Evolutionary conservation across 1,284 basidiomycete species (phyloP).

Genomic region (Xanthoconium separans): DNA sequence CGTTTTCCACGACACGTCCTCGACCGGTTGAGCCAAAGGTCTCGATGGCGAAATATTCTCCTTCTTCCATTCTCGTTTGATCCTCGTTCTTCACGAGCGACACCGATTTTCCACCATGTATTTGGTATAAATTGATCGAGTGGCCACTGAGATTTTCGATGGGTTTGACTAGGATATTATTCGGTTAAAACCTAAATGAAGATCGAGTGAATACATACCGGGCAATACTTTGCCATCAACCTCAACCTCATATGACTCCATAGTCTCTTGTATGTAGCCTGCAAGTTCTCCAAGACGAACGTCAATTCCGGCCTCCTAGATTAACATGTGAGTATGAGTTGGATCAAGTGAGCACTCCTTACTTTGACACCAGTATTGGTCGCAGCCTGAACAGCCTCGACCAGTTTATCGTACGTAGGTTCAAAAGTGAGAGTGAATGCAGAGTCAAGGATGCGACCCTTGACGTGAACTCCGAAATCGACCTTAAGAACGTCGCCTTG

Average conservation of each 20-base stretch:
- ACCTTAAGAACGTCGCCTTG: conserved; percentile 92
- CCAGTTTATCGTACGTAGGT: conserved; percentile 84
- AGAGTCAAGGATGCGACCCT: conserved; percentile 92
- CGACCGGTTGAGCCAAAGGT: conserved; percentile 98
- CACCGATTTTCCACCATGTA: conserved; percentile 88
- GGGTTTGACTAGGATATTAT: conserved; percentile 67
- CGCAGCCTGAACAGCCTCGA: conserved; percentile 92
- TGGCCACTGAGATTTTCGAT: conserved; percentile 93
- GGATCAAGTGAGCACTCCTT: conserved; percentile 5
- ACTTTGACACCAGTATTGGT: conserved; percentile 90
- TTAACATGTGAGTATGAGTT: conserved; percentile 9
- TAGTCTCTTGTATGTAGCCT: conserved; percentile 94
- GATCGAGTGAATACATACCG: conserved; percentile 48
- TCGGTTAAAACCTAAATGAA: conserved; percentile 1
- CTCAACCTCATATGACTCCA: conserved; percentile 99
- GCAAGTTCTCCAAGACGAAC: conserved; percentile 92
- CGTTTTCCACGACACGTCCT: conserved; percentile 87
- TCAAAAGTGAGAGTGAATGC: conserved; percentile 94
- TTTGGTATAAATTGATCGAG: conserved; percentile 85
- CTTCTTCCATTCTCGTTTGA: conserved; percentile 98
- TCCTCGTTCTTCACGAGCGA: conserved; percentile 89
- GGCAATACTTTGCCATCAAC: conserved; percentile 83
- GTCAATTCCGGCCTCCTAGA: conserved; percentile 94
- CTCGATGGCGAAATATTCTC: conserved; percentile 98
- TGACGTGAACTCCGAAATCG: conserved; percentile 96